These are phyloP conservation scores for Tricholoma bakamatsutake DNA, from an alignment of 768 basidiomycete genomes.

Conservation along the genomic window DNA sequence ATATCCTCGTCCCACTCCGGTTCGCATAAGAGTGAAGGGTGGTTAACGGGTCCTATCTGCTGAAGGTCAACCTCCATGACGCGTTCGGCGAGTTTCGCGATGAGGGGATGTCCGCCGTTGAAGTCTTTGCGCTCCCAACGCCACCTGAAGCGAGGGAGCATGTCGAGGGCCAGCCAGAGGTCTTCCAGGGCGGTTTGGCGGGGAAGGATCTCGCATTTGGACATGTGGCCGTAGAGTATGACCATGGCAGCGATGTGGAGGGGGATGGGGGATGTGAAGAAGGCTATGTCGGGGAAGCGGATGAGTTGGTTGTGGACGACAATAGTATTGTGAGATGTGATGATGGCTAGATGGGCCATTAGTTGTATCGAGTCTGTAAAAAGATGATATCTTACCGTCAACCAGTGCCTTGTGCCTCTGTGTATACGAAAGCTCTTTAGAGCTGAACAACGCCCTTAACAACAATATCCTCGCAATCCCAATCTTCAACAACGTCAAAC, in stretches of 20 bases:
- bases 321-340: slow-evolving; percentile 84
- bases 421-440: slow-evolving; percentile 60
- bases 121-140: slow-evolving; percentile 85
- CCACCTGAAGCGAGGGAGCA: slow-evolving; percentile 88
- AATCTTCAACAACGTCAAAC: slow-evolving; percentile 76
- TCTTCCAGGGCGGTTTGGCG: slow-evolving; percentile 70
- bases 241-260: slow-evolving; percentile 90
- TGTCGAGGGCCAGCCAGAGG: slow-evolving; percentile 81
- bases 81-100: slow-evolving; percentile 74
- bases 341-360: slow-evolving; percentile 48
- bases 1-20: slow-evolving; percentile 49
- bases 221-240: slow-evolving; percentile 84
- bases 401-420: slow-evolving; percentile 67
- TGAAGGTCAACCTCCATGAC: slow-evolving; percentile 73
- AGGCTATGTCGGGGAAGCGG: slow-evolving; percentile 78
- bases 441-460: slow-evolving; percentile 73
- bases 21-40: slow-evolving; percentile 44
- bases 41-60: slow-evolving; percentile 42
- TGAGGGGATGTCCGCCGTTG: slow-evolving; percentile 78
- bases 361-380: not conserved
- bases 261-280: slow-evolving; percentile 86
- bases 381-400: slow-evolving; percentile 50
- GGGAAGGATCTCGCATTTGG: slow-evolving; percentile 61
- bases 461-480: slow-evolving; percentile 77
- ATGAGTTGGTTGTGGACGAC: slow-evolving; percentile 81